A percentile compares a stretch with the other conserved stretches of the same genome.
These are phyloP conservation scores for Pythium sukuiense DNA, from an alignment of 352 stramenopile species.

Conservation along the genomic window DNA sequence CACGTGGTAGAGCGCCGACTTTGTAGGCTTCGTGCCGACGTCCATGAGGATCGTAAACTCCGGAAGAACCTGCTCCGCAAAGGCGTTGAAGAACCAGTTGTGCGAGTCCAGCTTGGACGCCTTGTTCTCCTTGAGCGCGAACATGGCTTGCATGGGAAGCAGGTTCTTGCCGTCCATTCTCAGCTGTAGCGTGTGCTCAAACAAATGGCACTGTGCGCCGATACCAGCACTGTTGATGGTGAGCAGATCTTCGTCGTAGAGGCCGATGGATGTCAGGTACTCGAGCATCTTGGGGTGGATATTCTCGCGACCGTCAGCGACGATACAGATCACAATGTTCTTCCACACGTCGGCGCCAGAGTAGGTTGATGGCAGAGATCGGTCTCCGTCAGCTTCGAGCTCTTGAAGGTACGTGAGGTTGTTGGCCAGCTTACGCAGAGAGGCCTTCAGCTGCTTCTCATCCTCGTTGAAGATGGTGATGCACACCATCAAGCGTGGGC, in stretches of 20 bases:
- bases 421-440: slow-evolving; percentile 80
- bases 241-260: slow-evolving; percentile 85
- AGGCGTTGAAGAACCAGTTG: slow-evolving; percentile 84
- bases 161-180: slow-evolving; percentile 68
- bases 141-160: slow-evolving; percentile 74
- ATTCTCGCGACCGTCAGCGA: slow-evolving; percentile 77
- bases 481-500: slow-evolving; percentile 77
- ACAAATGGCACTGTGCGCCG: slow-evolving; percentile 78
- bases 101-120: slow-evolving; percentile 85
- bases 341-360: slow-evolving; percentile 75
- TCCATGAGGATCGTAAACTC: slow-evolving; percentile 86
- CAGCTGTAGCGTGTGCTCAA: slow-evolving; percentile 84
- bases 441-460: slow-evolving; percentile 64
- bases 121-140: slow-evolving; percentile 83
- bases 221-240: slow-evolving; percentile 87
- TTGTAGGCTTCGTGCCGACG: slow-evolving; percentile 83
- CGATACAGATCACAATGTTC: slow-evolving; percentile 78
- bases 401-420: slow-evolving; percentile 77
- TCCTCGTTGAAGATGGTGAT: slow-evolving; percentile 89
- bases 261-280: slow-evolving; percentile 66
- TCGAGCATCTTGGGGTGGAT: slow-evolving; percentile 83
- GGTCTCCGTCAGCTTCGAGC: slow-evolving; percentile 35
- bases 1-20: slow-evolving; percentile 75
- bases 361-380: slow-evolving; percentile 43
- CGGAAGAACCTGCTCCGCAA: slow-evolving; percentile 81